These are phyloP conservation scores for Colletotrichum noveboracense DNA, from an alignment of 2,329 filamentous ascomycete genomes.

Conservation along the genomic window DNA sequence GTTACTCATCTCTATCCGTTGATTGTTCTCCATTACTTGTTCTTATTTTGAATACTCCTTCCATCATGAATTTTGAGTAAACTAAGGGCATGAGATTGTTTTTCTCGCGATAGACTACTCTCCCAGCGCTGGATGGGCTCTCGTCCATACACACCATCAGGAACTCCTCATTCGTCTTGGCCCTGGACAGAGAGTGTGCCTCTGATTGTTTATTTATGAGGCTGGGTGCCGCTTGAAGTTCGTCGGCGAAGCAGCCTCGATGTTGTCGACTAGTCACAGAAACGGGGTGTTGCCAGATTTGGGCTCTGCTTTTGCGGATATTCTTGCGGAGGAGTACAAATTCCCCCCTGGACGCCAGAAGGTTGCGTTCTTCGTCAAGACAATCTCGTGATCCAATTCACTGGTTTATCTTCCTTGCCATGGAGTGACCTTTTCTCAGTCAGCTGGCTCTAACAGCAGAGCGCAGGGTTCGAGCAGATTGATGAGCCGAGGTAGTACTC, in stretches of 20 bases:
- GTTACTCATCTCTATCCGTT: fast-evolving
- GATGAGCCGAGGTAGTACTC: too few relatives aligned
- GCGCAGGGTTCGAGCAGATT: not conserved
- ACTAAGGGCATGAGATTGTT: fast-evolving
- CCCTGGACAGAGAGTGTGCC: not conserved
- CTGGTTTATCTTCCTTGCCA: not conserved
- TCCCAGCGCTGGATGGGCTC: not conserved
- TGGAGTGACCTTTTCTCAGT: too few relatives aligned
- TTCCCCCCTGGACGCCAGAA: too few relatives aligned
- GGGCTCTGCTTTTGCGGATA: not conserved
- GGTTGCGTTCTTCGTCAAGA: too few relatives aligned
- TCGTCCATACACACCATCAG: not conserved
- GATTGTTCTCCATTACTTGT: not conserved
- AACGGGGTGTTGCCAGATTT: not conserved
- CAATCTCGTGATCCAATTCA: too few relatives aligned
- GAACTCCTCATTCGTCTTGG: not conserved
- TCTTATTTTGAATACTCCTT: not conserved
- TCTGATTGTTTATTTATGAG: not conserved
- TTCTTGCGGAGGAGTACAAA: not conserved
- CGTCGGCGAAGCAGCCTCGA: not conserved
- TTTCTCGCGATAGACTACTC: not conserved
- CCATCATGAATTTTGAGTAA: not conserved
- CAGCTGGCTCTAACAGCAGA: too few relatives aligned
- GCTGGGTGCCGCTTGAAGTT: not conserved
- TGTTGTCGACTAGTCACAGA: fast-evolving